Conservation (phyloP, 495 filamentous ascomycete species). For the Clohesyomyces aquaticus region DNA sequence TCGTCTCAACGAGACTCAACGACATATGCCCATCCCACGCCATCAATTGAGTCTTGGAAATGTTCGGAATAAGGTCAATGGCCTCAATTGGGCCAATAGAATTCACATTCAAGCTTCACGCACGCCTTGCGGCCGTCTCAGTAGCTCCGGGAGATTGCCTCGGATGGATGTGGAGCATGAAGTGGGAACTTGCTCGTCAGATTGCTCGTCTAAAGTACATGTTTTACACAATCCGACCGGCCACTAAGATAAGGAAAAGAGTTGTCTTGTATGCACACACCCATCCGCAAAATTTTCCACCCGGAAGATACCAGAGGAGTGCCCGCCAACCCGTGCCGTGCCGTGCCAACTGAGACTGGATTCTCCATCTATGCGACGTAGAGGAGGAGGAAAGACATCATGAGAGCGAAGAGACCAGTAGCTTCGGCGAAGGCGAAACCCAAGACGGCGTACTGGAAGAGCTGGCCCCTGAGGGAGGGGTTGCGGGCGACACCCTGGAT, state of each 20-base stretch:
- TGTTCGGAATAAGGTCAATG: slow-evolving; percentile 28
- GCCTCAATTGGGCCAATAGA: too few relatives aligned
- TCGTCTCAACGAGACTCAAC: slow-evolving; percentile 2
- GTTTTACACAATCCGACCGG: slow-evolving; percentile 42
- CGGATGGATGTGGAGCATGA: slow-evolving; percentile 31
- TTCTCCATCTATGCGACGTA: slow-evolving; percentile 38
- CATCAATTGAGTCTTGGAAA: not conserved
- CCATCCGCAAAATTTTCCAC: slow-evolving; percentile 37
- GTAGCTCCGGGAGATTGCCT: slow-evolving; percentile 11
- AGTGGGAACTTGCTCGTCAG: slow-evolving; percentile 39
- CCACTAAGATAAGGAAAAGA: slow-evolving; percentile 36
- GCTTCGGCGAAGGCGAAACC: slow-evolving; percentile 93
- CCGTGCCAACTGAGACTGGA: slow-evolving; percentile 20
- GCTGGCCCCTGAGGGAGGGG: slow-evolving; percentile 85
- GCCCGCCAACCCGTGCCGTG: slow-evolving; percentile 21
- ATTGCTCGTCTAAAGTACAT: slow-evolving; percentile 42
- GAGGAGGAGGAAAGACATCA: slow-evolving; percentile 65
- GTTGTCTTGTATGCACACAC: slow-evolving; percentile 39
- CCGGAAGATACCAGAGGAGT: slow-evolving; percentile 15
- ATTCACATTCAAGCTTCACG: too few relatives aligned
- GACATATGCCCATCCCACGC: slow-evolving; percentile 3
- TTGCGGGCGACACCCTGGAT: slow-evolving; percentile 84
- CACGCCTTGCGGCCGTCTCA: slow-evolving; percentile 7
- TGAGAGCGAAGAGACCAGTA: slow-evolving; percentile 91
- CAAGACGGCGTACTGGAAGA: slow-evolving; percentile 92